Evolutionary conservation across 2,329 filamentous ascomycete species (phyloP).

Genomic region (Lasiodiplodia gonubiensis): DNA sequence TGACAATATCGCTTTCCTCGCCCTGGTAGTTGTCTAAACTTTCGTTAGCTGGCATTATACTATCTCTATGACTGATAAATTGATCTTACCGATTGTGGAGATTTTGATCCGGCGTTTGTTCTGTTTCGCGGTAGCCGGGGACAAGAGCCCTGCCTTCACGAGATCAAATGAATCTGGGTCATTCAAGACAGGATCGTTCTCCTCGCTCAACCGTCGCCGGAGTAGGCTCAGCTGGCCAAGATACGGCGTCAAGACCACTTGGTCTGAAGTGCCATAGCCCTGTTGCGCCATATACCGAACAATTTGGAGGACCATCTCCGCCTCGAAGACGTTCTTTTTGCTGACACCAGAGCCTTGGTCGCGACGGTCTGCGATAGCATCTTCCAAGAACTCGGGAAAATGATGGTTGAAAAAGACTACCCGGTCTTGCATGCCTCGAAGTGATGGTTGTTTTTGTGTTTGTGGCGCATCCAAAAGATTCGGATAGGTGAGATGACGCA

Average conservation of each 20-base stretch:
- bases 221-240: slow-evolving; percentile 70
- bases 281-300: slow-evolving; percentile 74
- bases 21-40: slow-evolving; percentile 75
- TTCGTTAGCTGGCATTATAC: slow-evolving; percentile 16
- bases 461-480: slow-evolving; percentile 61
- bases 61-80: background rate
- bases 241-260: slow-evolving; percentile 76
- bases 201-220: slow-evolving; percentile 56
- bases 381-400: slow-evolving; percentile 53
- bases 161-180: slow-evolving; percentile 71
- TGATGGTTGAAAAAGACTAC: slow-evolving; percentile 72
- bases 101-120: slow-evolving; percentile 62
- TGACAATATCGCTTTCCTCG: slow-evolving; percentile 75
- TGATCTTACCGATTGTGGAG: slow-evolving; percentile 69
- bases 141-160: slow-evolving; percentile 66
- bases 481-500: slow-evolving; percentile 66
- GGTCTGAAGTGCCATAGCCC: slow-evolving; percentile 67
- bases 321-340: slow-evolving; percentile 67
- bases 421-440: slow-evolving; percentile 64
- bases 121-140: slow-evolving; percentile 57
- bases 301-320: slow-evolving; percentile 66
- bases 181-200: slow-evolving; percentile 70
- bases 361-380: slow-evolving; percentile 53
- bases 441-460: slow-evolving; percentile 53
- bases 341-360: slow-evolving; percentile 50